Percentiles rank a stretch among this genome's conserved stretches.
These are phyloP conservation scores for Aspergillus fumigatiaffinis DNA, from an alignment of 2,329 filamentous ascomycete species.

Conservation along the genomic window DNA sequence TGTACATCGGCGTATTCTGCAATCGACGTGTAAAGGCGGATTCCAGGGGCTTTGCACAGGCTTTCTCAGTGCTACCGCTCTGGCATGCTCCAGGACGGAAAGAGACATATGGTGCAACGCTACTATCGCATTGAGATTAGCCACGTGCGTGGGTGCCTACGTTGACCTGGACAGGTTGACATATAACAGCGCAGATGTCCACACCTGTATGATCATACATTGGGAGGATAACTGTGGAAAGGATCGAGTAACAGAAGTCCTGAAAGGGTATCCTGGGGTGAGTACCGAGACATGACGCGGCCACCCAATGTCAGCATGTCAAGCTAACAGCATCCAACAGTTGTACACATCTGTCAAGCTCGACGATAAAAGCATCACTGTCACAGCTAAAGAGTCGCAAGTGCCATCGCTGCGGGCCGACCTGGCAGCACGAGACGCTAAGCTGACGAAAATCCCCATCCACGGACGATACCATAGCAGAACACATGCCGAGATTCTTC, in stretches of 20 bases:
- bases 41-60: slow-evolving; percentile 4
- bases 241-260: background rate
- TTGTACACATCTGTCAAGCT: slow-evolving; percentile 2
- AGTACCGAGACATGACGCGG: background rate
- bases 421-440: background rate
- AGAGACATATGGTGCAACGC: background rate
- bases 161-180: background rate
- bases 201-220: background rate
- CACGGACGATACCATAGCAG: slow-evolving; percentile 1
- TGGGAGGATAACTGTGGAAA: background rate
- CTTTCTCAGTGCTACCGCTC: background rate
- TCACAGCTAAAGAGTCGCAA: background rate
- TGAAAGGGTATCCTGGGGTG: background rate
- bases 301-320: background rate
- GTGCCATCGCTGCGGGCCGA: background rate
- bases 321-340: background rate
- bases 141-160: slow-evolving; percentile 1
- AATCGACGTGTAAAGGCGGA: background rate
- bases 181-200: background rate
- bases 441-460: background rate
- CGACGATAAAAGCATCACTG: background rate
- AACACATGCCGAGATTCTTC: background rate
- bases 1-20: background rate
- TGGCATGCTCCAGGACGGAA: background rate
- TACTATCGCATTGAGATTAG: background rate